Evolutionary conservation across 495 filamentous ascomycete genomes (phyloP).

Genomic region (Hypoxylon intermedium): DNA sequence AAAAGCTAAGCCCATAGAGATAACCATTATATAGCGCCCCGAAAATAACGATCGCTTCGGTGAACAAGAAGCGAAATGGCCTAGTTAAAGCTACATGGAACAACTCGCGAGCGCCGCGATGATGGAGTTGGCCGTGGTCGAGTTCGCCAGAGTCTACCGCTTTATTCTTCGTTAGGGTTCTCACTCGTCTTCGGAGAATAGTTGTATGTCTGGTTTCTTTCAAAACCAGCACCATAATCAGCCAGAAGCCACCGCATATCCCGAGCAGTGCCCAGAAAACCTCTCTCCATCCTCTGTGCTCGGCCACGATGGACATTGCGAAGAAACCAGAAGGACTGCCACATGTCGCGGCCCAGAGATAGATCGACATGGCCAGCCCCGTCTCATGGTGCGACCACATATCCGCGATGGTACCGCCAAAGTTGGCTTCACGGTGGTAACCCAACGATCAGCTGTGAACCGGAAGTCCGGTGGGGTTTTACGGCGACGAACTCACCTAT

Average conservation of each 20-base stretch:
- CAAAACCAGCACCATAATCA: background rate
- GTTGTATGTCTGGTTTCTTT: conserved; percentile 1
- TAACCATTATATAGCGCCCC: background rate
- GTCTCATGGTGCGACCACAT: conserved; percentile 1
- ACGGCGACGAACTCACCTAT: background rate
- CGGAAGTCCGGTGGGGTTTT: background rate
- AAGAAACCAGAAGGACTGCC: background rate
- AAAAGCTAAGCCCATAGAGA: background rate
- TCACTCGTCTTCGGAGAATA: background rate
- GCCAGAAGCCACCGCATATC: background rate
- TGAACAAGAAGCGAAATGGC: background rate
- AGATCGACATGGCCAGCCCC: background rate
- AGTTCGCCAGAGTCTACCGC: background rate
- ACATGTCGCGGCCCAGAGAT: background rate
- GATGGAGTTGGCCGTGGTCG: background rate
- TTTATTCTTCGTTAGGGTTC: background rate
- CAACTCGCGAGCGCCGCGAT: background rate
- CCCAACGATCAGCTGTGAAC: background rate
- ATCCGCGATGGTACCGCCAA: background rate
- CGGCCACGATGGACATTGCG: background rate
- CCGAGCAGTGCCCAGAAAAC: background rate
- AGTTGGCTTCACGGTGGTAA: background rate
- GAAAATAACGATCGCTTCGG: background rate
- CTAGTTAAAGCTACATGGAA: background rate
- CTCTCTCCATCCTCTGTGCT: background rate